These are phyloP conservation scores for Lactifluus hygrophoroides DNA, from an alignment of 768 basidiomycete species.

Conservation along the genomic window DNA sequence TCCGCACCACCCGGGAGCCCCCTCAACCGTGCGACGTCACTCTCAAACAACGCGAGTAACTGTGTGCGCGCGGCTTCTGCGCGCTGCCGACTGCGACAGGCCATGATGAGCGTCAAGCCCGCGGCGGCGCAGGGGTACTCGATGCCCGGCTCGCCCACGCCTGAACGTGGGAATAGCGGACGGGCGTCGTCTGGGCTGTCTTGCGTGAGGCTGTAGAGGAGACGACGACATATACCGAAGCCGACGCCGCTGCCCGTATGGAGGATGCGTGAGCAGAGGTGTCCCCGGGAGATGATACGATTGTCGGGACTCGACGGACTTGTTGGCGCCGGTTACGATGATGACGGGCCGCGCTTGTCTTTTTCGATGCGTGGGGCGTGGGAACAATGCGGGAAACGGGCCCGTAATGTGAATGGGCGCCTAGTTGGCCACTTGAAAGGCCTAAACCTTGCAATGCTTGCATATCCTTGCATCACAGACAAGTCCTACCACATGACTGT, in stretches of 20 bases:
- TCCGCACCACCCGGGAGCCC: constrained; percentile 35
- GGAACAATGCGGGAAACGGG: too few relatives aligned
- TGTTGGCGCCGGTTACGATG: too few relatives aligned
- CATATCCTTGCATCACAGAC: too few relatives aligned
- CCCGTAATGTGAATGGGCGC: too few relatives aligned
- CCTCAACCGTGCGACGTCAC: constrained; percentile 37
- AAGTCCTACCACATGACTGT: too few relatives aligned
- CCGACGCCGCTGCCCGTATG: constrained; percentile 80
- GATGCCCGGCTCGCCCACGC: constrained; percentile 15
- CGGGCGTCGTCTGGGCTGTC: constrained; percentile 41
- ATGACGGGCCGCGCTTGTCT: too few relatives aligned
- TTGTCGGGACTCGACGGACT: too few relatives aligned
- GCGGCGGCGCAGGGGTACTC: constrained; percentile 33
- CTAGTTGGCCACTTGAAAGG: too few relatives aligned
- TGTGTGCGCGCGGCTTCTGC: constrained; percentile 54
- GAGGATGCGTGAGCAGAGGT: too few relatives aligned
- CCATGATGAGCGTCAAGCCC: constrained; percentile 72
- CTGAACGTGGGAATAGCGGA: constrained; percentile 33
- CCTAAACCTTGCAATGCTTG: too few relatives aligned
- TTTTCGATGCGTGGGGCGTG: too few relatives aligned
- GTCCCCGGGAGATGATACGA: too few relatives aligned
- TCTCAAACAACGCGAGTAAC: constrained; percentile 46
- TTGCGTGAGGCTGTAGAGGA: constrained; percentile 59
- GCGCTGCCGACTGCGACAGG: constrained; percentile 59
- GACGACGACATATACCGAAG: constrained; percentile 72